phyloP scores from a whole-genome alignment of 257 asterid genomes.

The Rauvolfia tetraphylla region DNA sequence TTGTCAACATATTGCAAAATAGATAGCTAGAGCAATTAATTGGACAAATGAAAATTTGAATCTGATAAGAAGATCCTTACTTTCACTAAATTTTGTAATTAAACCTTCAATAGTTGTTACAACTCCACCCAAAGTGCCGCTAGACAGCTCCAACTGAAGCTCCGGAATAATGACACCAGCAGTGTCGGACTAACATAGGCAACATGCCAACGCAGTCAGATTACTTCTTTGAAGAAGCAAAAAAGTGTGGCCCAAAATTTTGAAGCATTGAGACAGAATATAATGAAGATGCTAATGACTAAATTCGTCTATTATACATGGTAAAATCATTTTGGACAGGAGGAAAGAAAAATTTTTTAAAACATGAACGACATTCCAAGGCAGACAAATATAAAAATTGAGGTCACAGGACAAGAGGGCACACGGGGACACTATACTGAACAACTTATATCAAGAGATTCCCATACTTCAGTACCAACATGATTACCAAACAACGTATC shows the following conservation, averaged over 20 bases:
- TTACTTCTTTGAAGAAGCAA: neutral
- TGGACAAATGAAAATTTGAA: no score
- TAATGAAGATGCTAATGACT: neutral
- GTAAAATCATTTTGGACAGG: neutral
- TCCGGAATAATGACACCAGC: constrained; percentile 82
- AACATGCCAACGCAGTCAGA: constrained; percentile 5
- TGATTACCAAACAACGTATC: neutral
- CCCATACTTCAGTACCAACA: neutral
- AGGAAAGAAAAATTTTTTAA: neutral
- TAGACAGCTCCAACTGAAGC: constrained; percentile 74
- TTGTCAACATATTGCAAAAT: neutral
- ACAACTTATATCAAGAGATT: neutral
- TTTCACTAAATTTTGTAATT: constrained; percentile 75
- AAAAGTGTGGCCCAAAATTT: neutral
- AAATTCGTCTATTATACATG: neutral
- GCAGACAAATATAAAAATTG: neutral
- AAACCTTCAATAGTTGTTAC: constrained; percentile 95
- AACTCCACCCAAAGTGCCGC: constrained; percentile 93
- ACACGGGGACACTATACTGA: neutral
- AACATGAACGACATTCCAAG: neutral
- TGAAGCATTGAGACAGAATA: neutral
- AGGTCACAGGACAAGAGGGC: neutral
- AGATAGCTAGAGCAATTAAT: no score
- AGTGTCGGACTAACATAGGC: constrained; percentile 67
- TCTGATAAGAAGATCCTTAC: constrained; percentile 46